Conservation (phyloP, 2,329 filamentous ascomycete genomes). For the Fusarium sp. region DNA sequence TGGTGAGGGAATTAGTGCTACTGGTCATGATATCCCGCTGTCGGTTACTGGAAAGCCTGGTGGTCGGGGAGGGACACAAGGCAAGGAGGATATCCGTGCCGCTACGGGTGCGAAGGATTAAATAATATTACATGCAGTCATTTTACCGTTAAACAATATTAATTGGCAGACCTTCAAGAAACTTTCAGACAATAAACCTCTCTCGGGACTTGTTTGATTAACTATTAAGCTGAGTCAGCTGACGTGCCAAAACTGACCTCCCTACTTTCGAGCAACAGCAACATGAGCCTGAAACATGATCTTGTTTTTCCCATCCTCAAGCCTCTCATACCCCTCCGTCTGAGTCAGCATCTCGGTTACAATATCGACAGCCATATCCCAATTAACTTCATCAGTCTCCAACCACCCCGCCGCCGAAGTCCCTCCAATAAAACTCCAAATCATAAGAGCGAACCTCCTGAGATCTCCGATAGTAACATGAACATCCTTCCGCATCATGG, state of each 20-base stretch:
- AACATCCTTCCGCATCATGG: background rate
- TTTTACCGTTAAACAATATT: no score
- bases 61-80: slow-evolving; percentile 21
- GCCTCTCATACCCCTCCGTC: background rate
- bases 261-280: background rate
- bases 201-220: no score
- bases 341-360: background rate
- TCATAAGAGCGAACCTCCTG: background rate
- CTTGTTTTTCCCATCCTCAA: background rate
- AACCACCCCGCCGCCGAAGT: slow-evolving; percentile 17
- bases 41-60: slow-evolving; percentile 22
- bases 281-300: slow-evolving; percentile 20
- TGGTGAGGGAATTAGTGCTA: slow-evolving; percentile 15
- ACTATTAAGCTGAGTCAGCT: background rate
- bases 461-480: slow-evolving; percentile 7
- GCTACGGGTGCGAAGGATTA: slow-evolving; percentile 13
- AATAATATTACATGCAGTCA: no score
- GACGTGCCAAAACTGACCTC: rapidly evolving
- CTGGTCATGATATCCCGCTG: slow-evolving; percentile 19
- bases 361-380: background rate
- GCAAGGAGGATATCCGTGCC: slow-evolving; percentile 16
- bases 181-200: no score
- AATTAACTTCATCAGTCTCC: slow-evolving; percentile 15
- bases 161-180: no score
- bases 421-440: slow-evolving; percentile 26